Evolutionary conservation across 441 rosid species (phyloP), one percentile per base, ranked within the genome.

Genomic region (Euphorbia corollata): DNA sequence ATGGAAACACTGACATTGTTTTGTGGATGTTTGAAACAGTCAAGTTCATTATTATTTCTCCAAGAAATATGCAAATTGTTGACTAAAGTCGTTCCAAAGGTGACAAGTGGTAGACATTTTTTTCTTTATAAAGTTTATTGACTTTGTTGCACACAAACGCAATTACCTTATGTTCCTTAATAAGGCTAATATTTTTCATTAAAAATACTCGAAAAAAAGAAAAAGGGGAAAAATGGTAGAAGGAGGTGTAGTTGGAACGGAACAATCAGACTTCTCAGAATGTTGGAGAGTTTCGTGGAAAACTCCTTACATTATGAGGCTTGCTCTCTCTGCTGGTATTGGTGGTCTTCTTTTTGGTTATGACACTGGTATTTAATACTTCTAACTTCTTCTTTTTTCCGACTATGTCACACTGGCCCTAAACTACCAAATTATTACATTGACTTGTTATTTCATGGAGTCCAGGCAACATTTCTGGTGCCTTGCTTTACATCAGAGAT

Each of bases 231-330:
- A 56, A 36, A 85, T 88, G 96, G 96, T 81, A 68, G 96, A 91
- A 77, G 90, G 87, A 19, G 96, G 89, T 9, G 51, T 74, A 23
- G 39, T 69, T 5, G 85, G 80, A 60, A 74, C 86, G 6, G 84
- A 82, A 30, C 74, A 78, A 75, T 74, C 86, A 5, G 86, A 88
- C 55, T 82, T 85, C 32, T 77, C 89, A 0, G 92, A 85, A 70
- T 90, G 90, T 61, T 87, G 90, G 88, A 77, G 32, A 20, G 81
- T 80, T 13, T 70, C 78, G 73, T 80, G 87, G 90, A 82, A 70
- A 73, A 86, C 83, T 0, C 94, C 92, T 16, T 90, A 85, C 75
- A 86, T 87, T 48, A 78, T 84, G 87, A 77, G 77, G 50, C 90
- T 90, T 5, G 87, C 94, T 5, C 74, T 85, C 56, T 84, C 88